phyloP scores from a whole-genome alignment of 345 rosid genomes.

The Syzygium jambos region DNA sequence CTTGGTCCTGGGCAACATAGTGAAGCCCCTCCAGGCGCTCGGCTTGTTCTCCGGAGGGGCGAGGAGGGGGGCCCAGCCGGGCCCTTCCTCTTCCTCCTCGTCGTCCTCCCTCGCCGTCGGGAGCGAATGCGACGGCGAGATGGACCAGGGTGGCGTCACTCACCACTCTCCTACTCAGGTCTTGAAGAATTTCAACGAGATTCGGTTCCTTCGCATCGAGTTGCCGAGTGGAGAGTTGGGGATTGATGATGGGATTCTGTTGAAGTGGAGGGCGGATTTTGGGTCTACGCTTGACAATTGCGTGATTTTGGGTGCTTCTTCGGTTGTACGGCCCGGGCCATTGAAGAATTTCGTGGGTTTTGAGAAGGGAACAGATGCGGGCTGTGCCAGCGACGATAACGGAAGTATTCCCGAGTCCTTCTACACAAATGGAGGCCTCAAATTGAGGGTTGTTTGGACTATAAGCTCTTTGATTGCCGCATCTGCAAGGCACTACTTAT shows the following conservation, averaged over 20 bases:
- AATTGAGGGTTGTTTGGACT: slow-evolving; percentile 94
- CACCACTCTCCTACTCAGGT: slow-evolving; percentile 98
- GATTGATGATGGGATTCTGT: slow-evolving; percentile 73
- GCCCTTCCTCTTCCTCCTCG: slow-evolving; percentile 15
- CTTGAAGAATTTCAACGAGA: slow-evolving; percentile 77
- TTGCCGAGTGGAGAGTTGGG: slow-evolving; percentile 84
- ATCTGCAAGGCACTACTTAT: slow-evolving; percentile 83
- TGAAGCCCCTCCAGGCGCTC: slow-evolving; percentile 71
- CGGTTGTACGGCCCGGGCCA: slow-evolving; percentile 20
- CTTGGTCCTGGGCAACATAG: slow-evolving; percentile 52
- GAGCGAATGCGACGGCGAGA: slow-evolving; percentile 43
- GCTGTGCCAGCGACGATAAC: slow-evolving; percentile 30
- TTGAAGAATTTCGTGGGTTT: not conserved
- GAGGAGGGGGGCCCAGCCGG: slow-evolving; percentile 13
- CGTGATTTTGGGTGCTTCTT: slow-evolving; percentile 83
- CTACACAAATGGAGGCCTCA: slow-evolving; percentile 87
- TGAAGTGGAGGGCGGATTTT: slow-evolving; percentile 94
- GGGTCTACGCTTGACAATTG: slow-evolving; percentile 91
- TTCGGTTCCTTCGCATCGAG: slow-evolving; percentile 76
- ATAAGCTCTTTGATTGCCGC: slow-evolving; percentile 93
- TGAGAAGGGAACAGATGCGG: slow-evolving; percentile 19
- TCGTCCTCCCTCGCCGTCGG: slow-evolving; percentile 23
- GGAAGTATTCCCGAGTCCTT: slow-evolving; percentile 93
- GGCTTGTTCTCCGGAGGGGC: slow-evolving; percentile 62
- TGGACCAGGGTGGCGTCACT: slow-evolving; percentile 74